A percentile compares a stretch with the other conserved stretches of the same genome.
Conservation (phyloP, 1,139 yeast species). For the Yamadazyma jaroonii region DNA sequence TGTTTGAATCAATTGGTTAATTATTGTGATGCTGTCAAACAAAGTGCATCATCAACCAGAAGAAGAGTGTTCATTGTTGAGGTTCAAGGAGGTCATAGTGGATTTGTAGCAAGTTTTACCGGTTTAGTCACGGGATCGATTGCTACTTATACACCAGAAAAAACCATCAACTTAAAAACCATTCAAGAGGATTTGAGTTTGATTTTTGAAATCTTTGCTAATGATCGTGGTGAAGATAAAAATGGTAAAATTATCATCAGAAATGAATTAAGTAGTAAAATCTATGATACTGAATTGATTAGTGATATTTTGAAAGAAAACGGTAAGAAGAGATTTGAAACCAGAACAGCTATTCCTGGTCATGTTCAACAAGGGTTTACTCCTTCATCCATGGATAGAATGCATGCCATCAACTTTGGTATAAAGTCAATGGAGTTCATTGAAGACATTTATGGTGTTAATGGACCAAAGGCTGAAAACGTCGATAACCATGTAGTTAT, state of each 20-base stretch:
- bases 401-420: slow-evolving; percentile 67
- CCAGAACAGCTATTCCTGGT: slow-evolving; percentile 96
- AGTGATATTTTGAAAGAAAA: slow-evolving; percentile 82
- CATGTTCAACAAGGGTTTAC: slow-evolving; percentile 85
- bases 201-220: slow-evolving; percentile 42
- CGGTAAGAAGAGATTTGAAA: slow-evolving; percentile 74
- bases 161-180: slow-evolving; percentile 68
- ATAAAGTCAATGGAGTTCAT: slow-evolving; percentile 68
- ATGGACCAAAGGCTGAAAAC: slow-evolving; percentile 5
- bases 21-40: slow-evolving; percentile 77
- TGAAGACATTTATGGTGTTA: slow-evolving; percentile 27
- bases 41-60: slow-evolving; percentile 76
- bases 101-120: slow-evolving; percentile 70
- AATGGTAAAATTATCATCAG: slow-evolving; percentile 83
- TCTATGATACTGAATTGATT: slow-evolving; percentile 76
- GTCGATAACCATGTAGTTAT: slow-evolving; percentile 52
- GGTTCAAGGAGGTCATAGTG: slow-evolving; percentile 87
- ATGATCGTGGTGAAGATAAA: slow-evolving; percentile 60
- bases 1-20: slow-evolving; percentile 72
- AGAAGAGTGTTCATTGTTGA: slow-evolving; percentile 77
- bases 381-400: slow-evolving; percentile 79
- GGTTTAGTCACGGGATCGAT: slow-evolving; percentile 72
- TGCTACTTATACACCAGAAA: slow-evolving; percentile 76
- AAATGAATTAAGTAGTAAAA: slow-evolving; percentile 81
- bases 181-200: slow-evolving; percentile 64